Conservation (phyloP, 148 eudicot species). For the Linanthus parryae region DNA sequence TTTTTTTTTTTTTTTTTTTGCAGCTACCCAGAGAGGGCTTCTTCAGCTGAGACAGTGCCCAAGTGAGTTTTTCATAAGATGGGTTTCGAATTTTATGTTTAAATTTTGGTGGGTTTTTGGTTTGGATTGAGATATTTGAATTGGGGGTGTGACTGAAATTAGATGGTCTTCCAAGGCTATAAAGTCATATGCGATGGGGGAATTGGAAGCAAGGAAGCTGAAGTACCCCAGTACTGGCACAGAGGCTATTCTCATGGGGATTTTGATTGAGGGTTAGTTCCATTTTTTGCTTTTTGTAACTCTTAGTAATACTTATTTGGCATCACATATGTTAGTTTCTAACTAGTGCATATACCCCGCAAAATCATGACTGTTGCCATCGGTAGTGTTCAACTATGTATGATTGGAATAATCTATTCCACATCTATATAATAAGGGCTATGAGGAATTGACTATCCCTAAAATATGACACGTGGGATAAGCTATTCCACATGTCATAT, state of each 20-base stretch:
- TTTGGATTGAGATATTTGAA: conserved; percentile 22
- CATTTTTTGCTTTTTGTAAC: no score
- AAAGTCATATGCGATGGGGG: conserved; percentile 70
- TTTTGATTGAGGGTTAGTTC: conserved; percentile 61
- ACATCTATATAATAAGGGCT: no score
- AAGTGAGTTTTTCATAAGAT: conserved; percentile 42
- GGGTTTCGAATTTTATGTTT: neutral
- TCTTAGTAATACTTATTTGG: no score
- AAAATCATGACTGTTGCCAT: no score
- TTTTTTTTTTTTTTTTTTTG: no score
- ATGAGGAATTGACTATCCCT: no score
- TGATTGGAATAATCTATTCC: no score
- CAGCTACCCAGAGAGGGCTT: conserved; percentile 50
- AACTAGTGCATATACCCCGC: no score
- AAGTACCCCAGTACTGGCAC: conserved; percentile 51
- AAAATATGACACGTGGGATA: no score
- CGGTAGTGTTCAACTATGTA: no score
- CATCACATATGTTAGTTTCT: no score
- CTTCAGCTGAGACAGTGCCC: conserved; percentile 41
- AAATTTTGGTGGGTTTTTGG: conserved; percentile 2
- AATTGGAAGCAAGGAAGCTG: conserved; percentile 80
- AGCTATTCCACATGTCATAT: no score
- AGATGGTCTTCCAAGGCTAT: conserved; percentile 77
- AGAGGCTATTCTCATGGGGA: conserved; percentile 74
- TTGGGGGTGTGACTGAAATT: conserved; percentile 26